Evolutionary conservation across 2,329 filamentous ascomycete species (phyloP).

Genomic region (Colletotrichum plurivorum): DNA sequence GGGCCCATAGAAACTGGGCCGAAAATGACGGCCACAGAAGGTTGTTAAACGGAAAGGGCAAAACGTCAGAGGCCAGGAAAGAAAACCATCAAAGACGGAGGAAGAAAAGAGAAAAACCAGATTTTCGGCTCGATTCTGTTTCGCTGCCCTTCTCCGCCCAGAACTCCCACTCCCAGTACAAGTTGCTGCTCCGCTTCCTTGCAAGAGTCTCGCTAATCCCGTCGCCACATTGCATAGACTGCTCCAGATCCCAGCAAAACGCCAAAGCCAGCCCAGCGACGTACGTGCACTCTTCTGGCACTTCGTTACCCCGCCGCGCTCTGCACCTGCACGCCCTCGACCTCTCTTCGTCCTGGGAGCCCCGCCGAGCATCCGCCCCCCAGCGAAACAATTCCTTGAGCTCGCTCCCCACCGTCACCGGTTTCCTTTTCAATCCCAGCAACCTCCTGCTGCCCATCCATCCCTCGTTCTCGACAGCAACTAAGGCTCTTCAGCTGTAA

Average conservation of each 20-base stretch:
- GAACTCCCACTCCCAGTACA: slow-evolving; percentile 4
- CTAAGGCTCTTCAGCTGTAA: background rate
- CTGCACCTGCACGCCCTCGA: slow-evolving; percentile 20
- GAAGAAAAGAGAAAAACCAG: slow-evolving; percentile 16
- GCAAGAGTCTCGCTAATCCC: slow-evolving; percentile 32
- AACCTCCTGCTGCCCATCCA: slow-evolving; percentile 19
- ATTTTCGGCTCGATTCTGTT: slow-evolving; percentile 3
- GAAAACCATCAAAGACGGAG: background rate
- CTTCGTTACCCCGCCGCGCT: slow-evolving; percentile 33
- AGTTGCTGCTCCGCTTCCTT: slow-evolving; percentile 24
- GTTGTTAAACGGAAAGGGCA: background rate
- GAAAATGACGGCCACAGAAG: slow-evolving; percentile 10
- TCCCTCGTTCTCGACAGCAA: slow-evolving; percentile 5
- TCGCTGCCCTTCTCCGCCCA: slow-evolving; percentile 2
- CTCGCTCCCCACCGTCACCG: slow-evolving; percentile 32
- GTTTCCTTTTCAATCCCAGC: slow-evolving; percentile 36
- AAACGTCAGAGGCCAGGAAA: slow-evolving; percentile 8
- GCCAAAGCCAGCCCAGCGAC: slow-evolving; percentile 19
- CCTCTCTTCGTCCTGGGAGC: slow-evolving; percentile 23
- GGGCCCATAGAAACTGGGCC: slow-evolving; percentile 18
- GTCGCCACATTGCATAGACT: slow-evolving; percentile 34
- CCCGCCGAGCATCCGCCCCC: slow-evolving; percentile 35
- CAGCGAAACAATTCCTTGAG: slow-evolving; percentile 40
- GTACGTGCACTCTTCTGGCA: slow-evolving; percentile 28
- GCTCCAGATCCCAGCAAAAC: slow-evolving; percentile 33